Evolutionary conservation across 2,329 filamentous ascomycete species (phyloP).

Genomic region (Sclerotinia borealis): DNA sequence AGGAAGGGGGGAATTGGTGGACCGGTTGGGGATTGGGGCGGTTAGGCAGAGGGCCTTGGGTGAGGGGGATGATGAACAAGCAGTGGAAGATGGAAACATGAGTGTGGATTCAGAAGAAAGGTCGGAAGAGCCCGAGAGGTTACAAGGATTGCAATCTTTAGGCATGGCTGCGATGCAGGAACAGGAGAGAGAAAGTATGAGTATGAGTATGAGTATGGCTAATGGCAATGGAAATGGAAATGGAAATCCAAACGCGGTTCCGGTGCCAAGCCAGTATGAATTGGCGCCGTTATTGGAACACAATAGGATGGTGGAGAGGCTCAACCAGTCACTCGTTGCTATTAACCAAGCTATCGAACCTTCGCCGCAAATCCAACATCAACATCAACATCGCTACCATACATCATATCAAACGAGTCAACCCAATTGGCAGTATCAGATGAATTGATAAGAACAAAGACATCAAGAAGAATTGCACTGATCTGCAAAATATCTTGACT

Average conservation of each 20-base stretch:
- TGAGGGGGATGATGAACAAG: slow-evolving; percentile 7
- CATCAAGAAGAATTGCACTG: not conserved
- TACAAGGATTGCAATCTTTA: not conserved
- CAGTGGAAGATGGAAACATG: slow-evolving; percentile 12
- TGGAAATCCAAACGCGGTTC: not conserved
- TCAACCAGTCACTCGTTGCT: not conserved
- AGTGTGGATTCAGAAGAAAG: slow-evolving; percentile 8
- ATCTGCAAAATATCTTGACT: not conserved
- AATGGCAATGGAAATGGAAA: not conserved
- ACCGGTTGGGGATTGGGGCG: slow-evolving; percentile 3
- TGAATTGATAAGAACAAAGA: not conserved
- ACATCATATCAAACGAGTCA: not conserved
- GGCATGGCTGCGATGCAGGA: not conserved
- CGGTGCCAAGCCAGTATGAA: not conserved
- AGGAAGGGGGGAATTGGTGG: not conserved
- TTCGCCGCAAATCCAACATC: not conserved
- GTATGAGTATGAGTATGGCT: not conserved
- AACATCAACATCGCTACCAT: not conserved
- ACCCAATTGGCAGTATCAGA: not conserved
- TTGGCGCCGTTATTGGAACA: not conserved
- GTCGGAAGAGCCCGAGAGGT: not conserved
- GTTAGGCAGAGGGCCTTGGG: slow-evolving; percentile 1
- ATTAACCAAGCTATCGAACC: not conserved
- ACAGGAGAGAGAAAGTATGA: not conserved
- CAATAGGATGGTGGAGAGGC: not conserved